Percentiles rank a stretch among this genome's conserved stretches.
Conservation (phyloP, 345 rosid genomes). For the Acer yangbiense region DNA sequence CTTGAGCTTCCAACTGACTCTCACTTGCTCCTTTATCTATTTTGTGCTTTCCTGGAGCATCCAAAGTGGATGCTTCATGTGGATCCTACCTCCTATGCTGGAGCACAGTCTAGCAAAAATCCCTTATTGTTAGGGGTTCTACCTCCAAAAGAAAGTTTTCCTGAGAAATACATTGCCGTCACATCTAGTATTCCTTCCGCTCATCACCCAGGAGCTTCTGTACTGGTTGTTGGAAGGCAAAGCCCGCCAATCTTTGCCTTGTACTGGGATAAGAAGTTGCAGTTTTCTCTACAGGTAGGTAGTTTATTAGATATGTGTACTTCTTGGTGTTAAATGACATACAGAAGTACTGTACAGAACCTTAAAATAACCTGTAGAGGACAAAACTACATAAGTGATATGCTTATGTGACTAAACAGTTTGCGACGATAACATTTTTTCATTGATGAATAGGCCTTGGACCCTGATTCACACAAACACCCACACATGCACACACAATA, state of each 20-base stretch:
- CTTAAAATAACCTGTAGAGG: neutral
- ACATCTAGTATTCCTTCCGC: slow-evolving; percentile 64
- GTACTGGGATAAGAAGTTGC: slow-evolving; percentile 90
- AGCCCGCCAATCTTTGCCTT: slow-evolving; percentile 71
- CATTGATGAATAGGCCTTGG: neutral
- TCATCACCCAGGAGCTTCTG: slow-evolving; percentile 88
- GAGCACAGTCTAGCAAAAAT: slow-evolving; percentile 83
- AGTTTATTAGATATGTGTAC: neutral
- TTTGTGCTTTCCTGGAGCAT: slow-evolving; percentile 92
- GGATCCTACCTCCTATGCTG: slow-evolving; percentile 81
- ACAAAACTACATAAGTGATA: neutral
- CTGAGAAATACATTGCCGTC: slow-evolving; percentile 84
- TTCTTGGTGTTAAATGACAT: neutral
- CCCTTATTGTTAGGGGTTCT: slow-evolving; percentile 80
- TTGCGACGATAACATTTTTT: neutral
- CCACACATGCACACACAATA: neutral
- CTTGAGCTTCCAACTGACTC: slow-evolving; percentile 89
- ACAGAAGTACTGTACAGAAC: neutral
- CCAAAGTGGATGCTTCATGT: slow-evolving; percentile 98
- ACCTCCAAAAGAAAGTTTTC: slow-evolving; percentile 91
- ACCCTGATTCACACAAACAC: neutral
- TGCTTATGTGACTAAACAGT: neutral
- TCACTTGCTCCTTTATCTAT: slow-evolving; percentile 80
- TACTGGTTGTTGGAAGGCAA: slow-evolving; percentile 74
- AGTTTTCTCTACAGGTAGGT: slow-evolving; percentile 82